Percentiles rank a stretch among this genome's conserved stretches.
Conservation (phyloP, 495 filamentous ascomycete genomes). For the Hypoxylon perforatum region DNA sequence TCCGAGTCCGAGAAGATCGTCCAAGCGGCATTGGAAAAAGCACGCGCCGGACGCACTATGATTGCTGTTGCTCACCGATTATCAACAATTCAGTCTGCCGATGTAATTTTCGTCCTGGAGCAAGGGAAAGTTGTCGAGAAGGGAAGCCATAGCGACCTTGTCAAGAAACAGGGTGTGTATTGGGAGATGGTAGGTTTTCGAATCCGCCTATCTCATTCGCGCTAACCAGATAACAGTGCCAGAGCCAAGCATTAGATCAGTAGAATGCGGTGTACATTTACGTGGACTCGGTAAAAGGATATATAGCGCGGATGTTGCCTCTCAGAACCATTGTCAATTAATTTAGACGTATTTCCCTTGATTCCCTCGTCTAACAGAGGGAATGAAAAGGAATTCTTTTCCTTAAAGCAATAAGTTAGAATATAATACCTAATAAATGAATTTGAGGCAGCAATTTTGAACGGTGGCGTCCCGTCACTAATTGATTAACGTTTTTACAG, state of each 20-base stretch:
- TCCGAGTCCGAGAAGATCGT: constrained; percentile 56
- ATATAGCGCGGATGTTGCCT: no score
- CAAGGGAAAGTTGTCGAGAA: constrained; percentile 69
- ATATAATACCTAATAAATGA: no score
- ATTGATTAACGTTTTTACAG: no score
- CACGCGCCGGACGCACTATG: constrained; percentile 70
- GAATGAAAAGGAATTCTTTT: no score
- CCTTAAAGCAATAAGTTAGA: no score
- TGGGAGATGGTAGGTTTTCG: not conserved
- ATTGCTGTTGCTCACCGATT: constrained; percentile 83
- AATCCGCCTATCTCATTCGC: not conserved
- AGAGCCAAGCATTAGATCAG: constrained; percentile 17
- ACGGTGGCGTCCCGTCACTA: no score
- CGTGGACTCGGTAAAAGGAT: no score
- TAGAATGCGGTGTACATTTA: no score
- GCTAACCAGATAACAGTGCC: constrained; percentile 1
- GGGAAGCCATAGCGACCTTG: constrained; percentile 69
- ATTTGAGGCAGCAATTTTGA: no score
- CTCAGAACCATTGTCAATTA: no score
- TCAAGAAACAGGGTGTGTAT: not conserved
- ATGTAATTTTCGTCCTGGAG: constrained; percentile 78
- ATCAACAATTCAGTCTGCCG: constrained; percentile 76
- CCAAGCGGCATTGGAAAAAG: constrained; percentile 49
- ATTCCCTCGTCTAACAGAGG: no score
- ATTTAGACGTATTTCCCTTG: no score